Evolutionary conservation across 306 rosid genomes (phyloP), one percentile per base, ranked within the genome.

Genomic region (Senna tora): DNA sequence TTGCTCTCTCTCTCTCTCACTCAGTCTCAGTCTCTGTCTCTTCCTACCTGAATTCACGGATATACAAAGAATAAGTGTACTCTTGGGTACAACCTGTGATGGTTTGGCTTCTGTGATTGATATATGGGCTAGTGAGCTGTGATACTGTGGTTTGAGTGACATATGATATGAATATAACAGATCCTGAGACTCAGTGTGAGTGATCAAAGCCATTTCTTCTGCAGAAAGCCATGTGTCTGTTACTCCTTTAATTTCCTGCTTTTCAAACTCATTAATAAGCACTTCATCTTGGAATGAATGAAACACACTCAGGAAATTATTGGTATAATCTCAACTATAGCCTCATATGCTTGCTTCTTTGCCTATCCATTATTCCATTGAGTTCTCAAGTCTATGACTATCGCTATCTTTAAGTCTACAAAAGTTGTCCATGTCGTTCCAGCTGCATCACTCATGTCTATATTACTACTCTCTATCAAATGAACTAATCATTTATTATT

Each of bases 41-140:
- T 41, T n/a, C 19, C 57, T 5, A 63, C 33, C 86, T 49, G 77
- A 76, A 76, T 67, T 82, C 84, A 89, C 84, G 85, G 91, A 81
- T 82, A 67, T 51, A 74, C 80, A 67, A 67, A 30, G 16, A 52
- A 67, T 38, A 33, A 19, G 74, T 69, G 86, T 82, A 84, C 87
- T 61, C 73, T 80, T 56, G 72, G 66, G 91, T 87, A 87, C 87
- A 86, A 77, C 50, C 78, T 36, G 81, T 77, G 76, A 61, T 42
- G 71, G 19, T 76, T 84, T 86, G 88, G 86, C 80, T 11, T 81
- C 75, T 80, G 50, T 66, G 75, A 73, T 81, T 75, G 87, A 74
- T 25, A 25, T 25, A 25, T 76, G 77, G 77, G 60, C 49, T 75
- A n/a, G n/a, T n/a, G n/a, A n/a, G n/a, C n/a, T 79, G 66, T 78